Percentiles rank a stretch among this genome's conserved stretches.
Evolutionary conservation across 352 stramenopile species (phyloP).

Genomic region (Aphanomyces invadans): DNA sequence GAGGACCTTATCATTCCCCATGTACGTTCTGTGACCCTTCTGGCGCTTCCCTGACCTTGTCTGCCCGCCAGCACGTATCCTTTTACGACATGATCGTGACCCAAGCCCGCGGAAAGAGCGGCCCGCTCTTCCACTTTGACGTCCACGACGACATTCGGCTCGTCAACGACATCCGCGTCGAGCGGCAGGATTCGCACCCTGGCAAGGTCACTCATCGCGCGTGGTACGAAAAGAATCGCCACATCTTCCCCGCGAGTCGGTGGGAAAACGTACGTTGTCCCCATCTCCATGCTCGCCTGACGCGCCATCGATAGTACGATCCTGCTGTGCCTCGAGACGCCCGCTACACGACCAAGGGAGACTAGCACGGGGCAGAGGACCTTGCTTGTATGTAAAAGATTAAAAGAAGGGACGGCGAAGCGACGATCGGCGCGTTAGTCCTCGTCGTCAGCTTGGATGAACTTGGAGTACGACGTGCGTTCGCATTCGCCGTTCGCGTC

Average conservation of each 20-base stretch:
- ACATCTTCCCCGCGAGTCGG: constrained; percentile 97
- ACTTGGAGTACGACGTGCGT: constrained; percentile 86
- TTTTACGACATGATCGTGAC: constrained; percentile 99
- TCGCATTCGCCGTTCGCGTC: constrained; percentile 82
- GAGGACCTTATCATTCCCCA: constrained; percentile 98
- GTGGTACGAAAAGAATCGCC: constrained; percentile 99
- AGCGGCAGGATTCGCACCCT: constrained; percentile 97
- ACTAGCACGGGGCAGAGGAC: neutral
- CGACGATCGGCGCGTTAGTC: constrained; percentile 33
- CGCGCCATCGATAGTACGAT: constrained; percentile 11
- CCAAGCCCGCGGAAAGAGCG: constrained; percentile 95
- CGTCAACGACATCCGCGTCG: constrained; percentile 89
- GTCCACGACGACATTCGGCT: constrained; percentile 90
- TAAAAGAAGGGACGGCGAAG: neutral
- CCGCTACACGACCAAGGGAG: neutral
- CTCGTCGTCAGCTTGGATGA: constrained; percentile 84
- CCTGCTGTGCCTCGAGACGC: constrained; percentile 2
- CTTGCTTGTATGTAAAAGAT: neutral
- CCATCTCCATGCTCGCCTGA: neutral
- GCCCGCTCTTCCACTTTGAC: constrained; percentile 97
- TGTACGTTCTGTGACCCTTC: constrained; percentile 30
- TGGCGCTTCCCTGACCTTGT: no score
- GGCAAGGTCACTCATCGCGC: constrained; percentile 96
- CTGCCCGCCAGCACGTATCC: constrained; percentile 79
- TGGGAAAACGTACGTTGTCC: constrained; percentile 89